Evolutionary conservation across 345 rosid genomes (phyloP).

Genomic region (Lepidium sativum): DNA sequence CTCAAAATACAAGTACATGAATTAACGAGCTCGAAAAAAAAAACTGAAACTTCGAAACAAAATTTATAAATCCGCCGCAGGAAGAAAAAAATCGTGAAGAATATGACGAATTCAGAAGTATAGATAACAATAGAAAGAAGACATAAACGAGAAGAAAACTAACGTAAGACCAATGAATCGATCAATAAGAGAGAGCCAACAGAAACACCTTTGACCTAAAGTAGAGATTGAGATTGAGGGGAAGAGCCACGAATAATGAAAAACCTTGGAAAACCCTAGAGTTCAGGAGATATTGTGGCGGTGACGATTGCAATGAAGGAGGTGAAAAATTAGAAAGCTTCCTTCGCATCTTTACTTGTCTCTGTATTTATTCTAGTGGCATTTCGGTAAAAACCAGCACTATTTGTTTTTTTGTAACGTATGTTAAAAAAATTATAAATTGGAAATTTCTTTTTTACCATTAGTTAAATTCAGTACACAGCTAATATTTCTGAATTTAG

Average conservation of each 20-base stretch:
- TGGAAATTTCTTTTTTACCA: not conserved
- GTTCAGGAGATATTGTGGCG: not conserved
- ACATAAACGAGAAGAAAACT: not conserved
- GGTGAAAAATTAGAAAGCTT: not conserved
- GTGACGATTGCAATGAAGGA: slow-evolving; percentile 6
- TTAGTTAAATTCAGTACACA: not conserved
- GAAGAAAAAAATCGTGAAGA: slow-evolving; percentile 9
- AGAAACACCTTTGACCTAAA: not conserved
- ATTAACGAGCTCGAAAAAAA: not conserved
- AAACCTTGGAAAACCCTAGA: slow-evolving; percentile 28
- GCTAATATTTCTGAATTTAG: not conserved
- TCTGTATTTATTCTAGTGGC: slow-evolving; percentile 7
- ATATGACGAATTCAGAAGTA: not conserved
- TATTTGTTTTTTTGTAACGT: not conserved
- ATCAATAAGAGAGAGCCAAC: not conserved
- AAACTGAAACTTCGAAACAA: not conserved
- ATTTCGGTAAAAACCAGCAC: not conserved
- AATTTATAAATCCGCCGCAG: not conserved
- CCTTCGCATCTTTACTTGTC: not conserved
- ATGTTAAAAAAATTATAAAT: not conserved
- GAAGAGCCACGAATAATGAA: slow-evolving; percentile 1
- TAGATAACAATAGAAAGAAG: not conserved
- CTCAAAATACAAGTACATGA: not conserved
- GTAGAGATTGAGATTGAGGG: not conserved
- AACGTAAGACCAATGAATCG: not conserved